Evolutionary conservation across 108 stramenopile species (phyloP).

Genomic region (Cyclotella choctawhatcheeana): DNA sequence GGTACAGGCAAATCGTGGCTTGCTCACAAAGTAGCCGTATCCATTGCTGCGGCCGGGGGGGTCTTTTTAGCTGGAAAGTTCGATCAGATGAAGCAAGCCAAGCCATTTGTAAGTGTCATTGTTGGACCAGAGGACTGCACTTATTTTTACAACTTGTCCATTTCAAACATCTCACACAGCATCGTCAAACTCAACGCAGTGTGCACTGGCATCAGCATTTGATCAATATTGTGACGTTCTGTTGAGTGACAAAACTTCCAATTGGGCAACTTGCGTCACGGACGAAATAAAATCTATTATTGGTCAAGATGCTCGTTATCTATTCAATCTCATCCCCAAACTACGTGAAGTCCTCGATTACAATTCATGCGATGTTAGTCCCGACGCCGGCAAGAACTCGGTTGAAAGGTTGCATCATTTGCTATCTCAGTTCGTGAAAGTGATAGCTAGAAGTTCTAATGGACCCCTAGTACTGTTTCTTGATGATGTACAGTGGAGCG

Average conservation of each 20-base stretch:
- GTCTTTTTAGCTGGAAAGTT: constrained; percentile 17
- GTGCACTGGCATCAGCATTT: constrained; percentile 15
- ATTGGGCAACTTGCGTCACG: neutral
- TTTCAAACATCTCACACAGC: no score
- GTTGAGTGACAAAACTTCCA: neutral
- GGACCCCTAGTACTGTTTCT: constrained; percentile 17
- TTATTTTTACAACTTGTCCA: no score
- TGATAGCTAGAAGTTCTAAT: constrained; percentile 3
- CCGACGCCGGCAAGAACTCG: neutral
- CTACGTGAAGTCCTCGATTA: neutral
- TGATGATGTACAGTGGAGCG: constrained; percentile 32
- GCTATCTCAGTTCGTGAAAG: constrained; percentile 12
- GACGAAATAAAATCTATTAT: neutral
- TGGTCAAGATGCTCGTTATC: neutral
- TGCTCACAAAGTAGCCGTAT: neutral
- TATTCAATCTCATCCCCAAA: neutral
- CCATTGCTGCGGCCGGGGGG: neutral
- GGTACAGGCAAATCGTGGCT: constrained; percentile 2
- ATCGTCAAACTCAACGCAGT: no score
- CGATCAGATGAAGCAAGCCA: constrained; percentile 11
- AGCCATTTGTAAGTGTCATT: constrained; percentile 7
- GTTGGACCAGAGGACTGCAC: no score
- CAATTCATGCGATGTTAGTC: neutral
- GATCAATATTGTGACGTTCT: neutral
- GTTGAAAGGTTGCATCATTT: constrained; percentile 18